These are phyloP conservation scores for Sporothrix protearum DNA, from an alignment of 2,329 filamentous ascomycete genomes.

Conservation along the genomic window DNA sequence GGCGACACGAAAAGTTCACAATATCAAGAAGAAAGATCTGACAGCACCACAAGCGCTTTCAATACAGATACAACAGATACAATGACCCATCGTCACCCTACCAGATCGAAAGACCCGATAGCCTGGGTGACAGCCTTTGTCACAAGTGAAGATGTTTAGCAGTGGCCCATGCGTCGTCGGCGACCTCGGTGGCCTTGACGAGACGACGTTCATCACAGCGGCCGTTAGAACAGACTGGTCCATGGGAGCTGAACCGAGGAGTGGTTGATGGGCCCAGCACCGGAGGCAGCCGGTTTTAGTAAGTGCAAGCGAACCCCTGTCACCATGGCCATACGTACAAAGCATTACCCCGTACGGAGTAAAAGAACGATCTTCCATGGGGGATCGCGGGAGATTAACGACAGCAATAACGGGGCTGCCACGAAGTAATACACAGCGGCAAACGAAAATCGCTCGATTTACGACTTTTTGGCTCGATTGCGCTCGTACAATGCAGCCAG, in stretches of 20 bases:
- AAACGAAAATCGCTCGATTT: not conserved
- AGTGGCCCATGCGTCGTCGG: not conserved
- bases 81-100: not conserved
- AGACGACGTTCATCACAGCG: not conserved
- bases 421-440: not conserved
- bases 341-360: not conserved
- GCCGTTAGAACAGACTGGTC: slow-evolving; percentile 1
- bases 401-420: not conserved
- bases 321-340: not conserved
- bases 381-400: not conserved
- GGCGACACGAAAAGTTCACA: not conserved
- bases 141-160: not conserved
- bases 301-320: slow-evolving; percentile 11
- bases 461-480: not conserved
- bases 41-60: not conserved
- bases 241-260: slow-evolving; percentile 6
- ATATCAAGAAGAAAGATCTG: not conserved
- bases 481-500: not conserved
- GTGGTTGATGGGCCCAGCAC: not conserved
- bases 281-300: not conserved
- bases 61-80: too few relatives aligned
- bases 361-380: not conserved
- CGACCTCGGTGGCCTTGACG: slow-evolving; percentile 2
- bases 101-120: not conserved
- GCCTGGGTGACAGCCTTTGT: not conserved